Conservation (phyloP, 257 asterid genomes). For the Mentha longifolia region DNA sequence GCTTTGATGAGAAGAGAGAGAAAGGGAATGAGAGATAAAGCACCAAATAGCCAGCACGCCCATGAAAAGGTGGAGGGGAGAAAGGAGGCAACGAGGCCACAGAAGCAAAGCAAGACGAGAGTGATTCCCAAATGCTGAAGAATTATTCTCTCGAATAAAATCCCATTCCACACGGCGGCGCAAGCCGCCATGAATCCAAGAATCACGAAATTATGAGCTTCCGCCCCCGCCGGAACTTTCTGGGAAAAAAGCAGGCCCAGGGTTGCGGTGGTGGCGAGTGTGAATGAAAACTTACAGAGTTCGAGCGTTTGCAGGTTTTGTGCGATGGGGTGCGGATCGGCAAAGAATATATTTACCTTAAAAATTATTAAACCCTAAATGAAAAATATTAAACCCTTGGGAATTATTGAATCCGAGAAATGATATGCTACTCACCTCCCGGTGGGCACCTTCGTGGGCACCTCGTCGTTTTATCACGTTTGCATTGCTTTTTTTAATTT, state of each 20-base stretch:
- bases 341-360: too few relatives aligned
- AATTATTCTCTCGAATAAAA: slow-evolving; percentile 1
- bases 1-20: neutral
- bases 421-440: too few relatives aligned
- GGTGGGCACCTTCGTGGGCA: too few relatives aligned
- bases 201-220: neutral
- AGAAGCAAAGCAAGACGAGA: neutral
- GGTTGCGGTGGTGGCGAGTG: neutral
- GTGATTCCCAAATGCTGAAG: neutral
- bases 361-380: too few relatives aligned
- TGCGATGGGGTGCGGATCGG: too few relatives aligned
- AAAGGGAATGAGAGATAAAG: neutral
- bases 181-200: neutral
- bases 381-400: too few relatives aligned
- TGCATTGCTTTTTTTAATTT: too few relatives aligned
- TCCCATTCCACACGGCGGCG: neutral
- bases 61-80: neutral
- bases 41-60: neutral
- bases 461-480: too few relatives aligned
- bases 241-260: neutral
- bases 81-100: neutral
- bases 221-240: neutral
- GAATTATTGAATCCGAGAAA: too few relatives aligned
- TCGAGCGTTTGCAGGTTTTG: too few relatives aligned
- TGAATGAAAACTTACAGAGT: neutral